Evolutionary conservation across 2,329 filamentous ascomycete genomes (phyloP), one percentile per base, ranked within the genome.

Genomic region (Phaeosphaeriaceae sp.): DNA sequence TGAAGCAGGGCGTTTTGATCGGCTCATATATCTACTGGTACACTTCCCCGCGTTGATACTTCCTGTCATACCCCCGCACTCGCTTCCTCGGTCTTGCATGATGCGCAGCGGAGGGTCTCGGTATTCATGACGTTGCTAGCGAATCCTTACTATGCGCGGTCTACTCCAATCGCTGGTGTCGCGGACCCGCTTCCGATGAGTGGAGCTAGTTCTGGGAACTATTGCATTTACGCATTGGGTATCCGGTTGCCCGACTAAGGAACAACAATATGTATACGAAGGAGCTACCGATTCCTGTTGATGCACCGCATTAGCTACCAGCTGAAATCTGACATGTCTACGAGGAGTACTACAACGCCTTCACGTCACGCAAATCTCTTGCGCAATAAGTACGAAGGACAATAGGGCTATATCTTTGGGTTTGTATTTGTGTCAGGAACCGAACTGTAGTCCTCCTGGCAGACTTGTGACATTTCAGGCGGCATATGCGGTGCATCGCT

Each of bases 101-200:
- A 36, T 36, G 31, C 13, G 31, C 31, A 36, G 31, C 31, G 31
- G 31, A n/a, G 17, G 11, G 13, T 41, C 9, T 25, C 17, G 40
- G 31, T 21, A 10, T 51, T 36, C 10, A 51, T 51, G 48, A 51
- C 48, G 48, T 51, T 42, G 19, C 20, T n/a, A 10, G 19, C 10
- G 11, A n/a, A 24, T 15, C 20, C 33, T 15, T 15, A 42, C n/a
- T 40, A 4, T 7, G 19, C 36, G 15, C 21, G 19, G 17, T 49
- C n/a, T 25, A 19, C 40, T 17, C 22, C n/a, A 33, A 41, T 21
- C 6, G 13, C 13, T 13, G 31, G 3, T 11, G 6, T 36, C 31
- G 31, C 48, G 48, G 48, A 51, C 48, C 48, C 48, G 33, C 48
- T 41, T 51, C 48, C 48, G 48, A 51, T 20, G 33, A 41, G 48